These are phyloP conservation scores for Apiospora hydei DNA, from an alignment of 2,329 filamentous ascomycete genomes.

Conservation along the genomic window DNA sequence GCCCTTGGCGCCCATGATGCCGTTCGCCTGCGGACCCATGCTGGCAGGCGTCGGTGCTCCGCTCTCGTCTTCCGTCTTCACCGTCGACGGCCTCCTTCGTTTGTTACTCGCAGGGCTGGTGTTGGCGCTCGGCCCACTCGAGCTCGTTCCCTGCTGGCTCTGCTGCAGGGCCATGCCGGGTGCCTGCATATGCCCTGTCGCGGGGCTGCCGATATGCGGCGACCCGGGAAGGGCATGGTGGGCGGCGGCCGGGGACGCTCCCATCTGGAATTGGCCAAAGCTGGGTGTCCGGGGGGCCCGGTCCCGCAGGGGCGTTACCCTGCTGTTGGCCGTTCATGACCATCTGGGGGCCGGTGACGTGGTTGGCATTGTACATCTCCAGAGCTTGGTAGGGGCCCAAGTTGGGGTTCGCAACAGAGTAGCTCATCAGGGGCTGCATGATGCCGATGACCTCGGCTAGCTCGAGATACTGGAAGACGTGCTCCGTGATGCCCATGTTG, in stretches of 20 bases:
- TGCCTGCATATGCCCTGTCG: slow-evolving; percentile 68
- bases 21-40: slow-evolving; percentile 57
- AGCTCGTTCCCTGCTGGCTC: slow-evolving; percentile 72
- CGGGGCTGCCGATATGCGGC: slow-evolving; percentile 67
- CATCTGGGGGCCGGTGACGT: slow-evolving; percentile 48
- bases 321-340: slow-evolving; percentile 55
- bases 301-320: slow-evolving; percentile 47
- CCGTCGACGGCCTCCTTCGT: slow-evolving; percentile 62
- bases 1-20: slow-evolving; percentile 52
- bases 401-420: slow-evolving; percentile 60
- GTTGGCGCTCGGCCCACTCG: slow-evolving; percentile 71
- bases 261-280: slow-evolving; percentile 64
- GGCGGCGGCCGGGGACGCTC: slow-evolving; percentile 65
- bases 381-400: slow-evolving; percentile 65
- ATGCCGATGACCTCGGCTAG: slow-evolving; percentile 67
- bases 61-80: slow-evolving; percentile 64
- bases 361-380: slow-evolving; percentile 62
- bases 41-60: slow-evolving; percentile 57
- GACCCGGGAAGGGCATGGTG: slow-evolving; percentile 69
- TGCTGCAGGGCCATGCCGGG: slow-evolving; percentile 72
- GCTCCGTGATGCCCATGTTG: slow-evolving; percentile 65
- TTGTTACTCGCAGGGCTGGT: slow-evolving; percentile 70
- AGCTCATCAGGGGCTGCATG: slow-evolving; percentile 61
- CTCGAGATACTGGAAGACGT: slow-evolving; percentile 71
- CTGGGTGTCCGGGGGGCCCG: slow-evolving; percentile 59